phyloP scores from a whole-genome alignment of 2,329 filamentous ascomycete species.

The Clonostachys sp. region DNA sequence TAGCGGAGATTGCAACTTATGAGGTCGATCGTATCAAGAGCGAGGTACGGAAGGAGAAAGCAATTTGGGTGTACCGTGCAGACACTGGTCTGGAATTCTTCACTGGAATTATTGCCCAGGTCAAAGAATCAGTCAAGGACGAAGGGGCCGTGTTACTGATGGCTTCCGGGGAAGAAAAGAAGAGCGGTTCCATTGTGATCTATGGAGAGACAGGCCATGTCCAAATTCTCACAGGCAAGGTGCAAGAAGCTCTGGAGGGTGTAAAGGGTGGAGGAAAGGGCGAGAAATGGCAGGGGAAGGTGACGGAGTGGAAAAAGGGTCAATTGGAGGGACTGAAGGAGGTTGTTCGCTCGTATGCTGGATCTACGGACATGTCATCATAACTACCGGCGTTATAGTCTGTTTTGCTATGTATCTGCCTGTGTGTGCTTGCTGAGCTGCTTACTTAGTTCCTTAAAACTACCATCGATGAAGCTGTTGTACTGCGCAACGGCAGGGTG shows the following conservation, averaged over 20 bases:
- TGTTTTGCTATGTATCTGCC: too few relatives aligned
- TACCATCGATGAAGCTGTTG: too few relatives aligned
- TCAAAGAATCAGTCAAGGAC: conserved; percentile 10
- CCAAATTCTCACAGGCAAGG: conserved; percentile 6
- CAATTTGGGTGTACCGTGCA: conserved; percentile 13
- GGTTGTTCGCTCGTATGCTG: neutral
- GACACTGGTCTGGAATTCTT: conserved; percentile 19
- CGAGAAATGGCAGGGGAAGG: conserved; percentile 24
- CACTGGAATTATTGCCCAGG: conserved; percentile 15
- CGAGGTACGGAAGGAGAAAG: conserved; percentile 7
- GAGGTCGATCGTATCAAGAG: conserved; percentile 14
- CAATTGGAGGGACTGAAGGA: conserved; percentile 12
- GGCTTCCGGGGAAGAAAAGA: conserved; percentile 15
- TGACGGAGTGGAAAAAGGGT: conserved; percentile 15
- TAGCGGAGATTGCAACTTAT: conserved; percentile 17
- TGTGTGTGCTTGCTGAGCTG: too few relatives aligned
- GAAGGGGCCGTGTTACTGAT: conserved; percentile 11
- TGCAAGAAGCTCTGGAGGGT: conserved; percentile 9
- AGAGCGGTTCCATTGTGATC: conserved; percentile 14
- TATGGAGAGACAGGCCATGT: conserved; percentile 13
- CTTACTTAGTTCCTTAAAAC: too few relatives aligned
- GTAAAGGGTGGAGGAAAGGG: conserved; percentile 20
- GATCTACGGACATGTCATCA: neutral
- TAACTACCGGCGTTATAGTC: too few relatives aligned
- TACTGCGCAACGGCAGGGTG: too few relatives aligned